These are phyloP conservation scores for Phaeomoniella chlamydospora DNA, from an alignment of 2,329 filamentous ascomycete species.

Conservation along the genomic window DNA sequence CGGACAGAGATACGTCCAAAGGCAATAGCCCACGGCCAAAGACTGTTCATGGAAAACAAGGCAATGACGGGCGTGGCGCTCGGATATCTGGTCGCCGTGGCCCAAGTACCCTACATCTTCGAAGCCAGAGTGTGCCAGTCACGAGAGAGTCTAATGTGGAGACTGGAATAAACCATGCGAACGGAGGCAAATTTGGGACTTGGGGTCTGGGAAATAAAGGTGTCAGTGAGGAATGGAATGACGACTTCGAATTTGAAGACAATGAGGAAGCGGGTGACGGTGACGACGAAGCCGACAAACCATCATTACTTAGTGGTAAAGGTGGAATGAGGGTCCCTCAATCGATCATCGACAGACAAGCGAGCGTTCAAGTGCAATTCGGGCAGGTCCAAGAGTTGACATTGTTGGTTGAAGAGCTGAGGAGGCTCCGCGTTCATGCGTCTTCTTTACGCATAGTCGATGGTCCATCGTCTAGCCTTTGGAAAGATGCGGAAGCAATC, in stretches of 20 bases:
- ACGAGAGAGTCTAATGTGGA: conserved; percentile 34
- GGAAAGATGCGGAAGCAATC: conserved; percentile 53
- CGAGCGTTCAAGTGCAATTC: conserved; percentile 51
- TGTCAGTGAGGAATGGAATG: conserved; percentile 54
- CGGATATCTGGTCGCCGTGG: conserved; percentile 41
- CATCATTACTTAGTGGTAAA: conserved; percentile 19
- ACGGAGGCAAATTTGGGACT: conserved; percentile 46
- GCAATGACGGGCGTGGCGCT: conserved; percentile 39
- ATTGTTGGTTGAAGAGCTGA: conserved; percentile 49
- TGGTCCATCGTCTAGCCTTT: conserved; percentile 38
- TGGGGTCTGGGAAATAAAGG: conserved; percentile 54
- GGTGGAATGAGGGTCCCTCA: conserved; percentile 38
- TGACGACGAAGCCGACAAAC: conserved; percentile 11
- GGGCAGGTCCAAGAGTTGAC: conserved; percentile 50
- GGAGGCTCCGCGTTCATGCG: conserved; percentile 43
- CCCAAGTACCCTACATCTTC: conserved; percentile 45
- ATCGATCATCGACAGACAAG: conserved; percentile 49
- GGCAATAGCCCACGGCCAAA: conserved; percentile 41
- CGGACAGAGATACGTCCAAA: conserved; percentile 35
- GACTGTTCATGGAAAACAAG: conserved; percentile 51
- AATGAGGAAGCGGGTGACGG: conserved; percentile 19
- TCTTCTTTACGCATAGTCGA: conserved; percentile 36
- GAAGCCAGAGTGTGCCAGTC: conserved; percentile 52
- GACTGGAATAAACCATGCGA: conserved; percentile 31
- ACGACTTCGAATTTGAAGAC: conserved; percentile 52